Evolutionary conservation across 1,284 basidiomycete species (phyloP).

Genomic region (Neolentinus lepideus): DNA sequence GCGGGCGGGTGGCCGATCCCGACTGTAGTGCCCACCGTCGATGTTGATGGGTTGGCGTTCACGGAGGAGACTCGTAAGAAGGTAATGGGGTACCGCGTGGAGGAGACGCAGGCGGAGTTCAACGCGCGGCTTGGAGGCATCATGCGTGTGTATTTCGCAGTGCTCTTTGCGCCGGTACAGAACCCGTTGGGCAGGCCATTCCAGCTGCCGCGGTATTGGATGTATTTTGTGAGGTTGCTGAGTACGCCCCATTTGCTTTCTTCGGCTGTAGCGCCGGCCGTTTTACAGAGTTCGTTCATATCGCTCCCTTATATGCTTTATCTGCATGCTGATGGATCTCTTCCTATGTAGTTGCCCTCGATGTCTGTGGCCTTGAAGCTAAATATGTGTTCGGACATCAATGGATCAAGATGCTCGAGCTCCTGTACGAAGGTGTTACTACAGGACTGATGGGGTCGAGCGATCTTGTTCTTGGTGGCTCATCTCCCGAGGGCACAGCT

Average conservation of each 20-base stretch:
- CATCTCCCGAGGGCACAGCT: slow-evolving; percentile 47
- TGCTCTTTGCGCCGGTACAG: slow-evolving; percentile 43
- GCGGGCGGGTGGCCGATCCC: slow-evolving; percentile 69
- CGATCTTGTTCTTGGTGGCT: slow-evolving; percentile 44
- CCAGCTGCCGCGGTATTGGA: slow-evolving; percentile 60
- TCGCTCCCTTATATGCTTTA: slow-evolving; percentile 18
- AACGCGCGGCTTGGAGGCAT: slow-evolving; percentile 75
- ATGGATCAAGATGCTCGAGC: slow-evolving; percentile 67
- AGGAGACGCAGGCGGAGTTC: slow-evolving; percentile 62
- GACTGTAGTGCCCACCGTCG: slow-evolving; percentile 37
- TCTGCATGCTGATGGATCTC: slow-evolving; percentile 17
- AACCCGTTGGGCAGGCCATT: slow-evolving; percentile 43
- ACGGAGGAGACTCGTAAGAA: slow-evolving; percentile 53
- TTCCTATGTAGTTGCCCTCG: slow-evolving; percentile 53
- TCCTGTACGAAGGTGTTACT: slow-evolving; percentile 59
- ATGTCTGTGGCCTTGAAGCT: slow-evolving; percentile 63
- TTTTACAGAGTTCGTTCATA: slow-evolving; percentile 56
- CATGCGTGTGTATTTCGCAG: slow-evolving; percentile 83
- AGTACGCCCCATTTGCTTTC: slow-evolving; percentile 42
- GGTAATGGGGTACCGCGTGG: slow-evolving; percentile 58
- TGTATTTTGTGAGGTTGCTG: slow-evolving; percentile 57
- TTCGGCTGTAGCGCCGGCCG: slow-evolving; percentile 48
- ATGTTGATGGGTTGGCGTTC: slow-evolving; percentile 41
- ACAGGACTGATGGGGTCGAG: slow-evolving; percentile 33
- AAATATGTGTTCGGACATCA: slow-evolving; percentile 67